Conservation (phyloP, 2,329 filamentous ascomycete genomes). For the Claviceps citrina region DNA sequence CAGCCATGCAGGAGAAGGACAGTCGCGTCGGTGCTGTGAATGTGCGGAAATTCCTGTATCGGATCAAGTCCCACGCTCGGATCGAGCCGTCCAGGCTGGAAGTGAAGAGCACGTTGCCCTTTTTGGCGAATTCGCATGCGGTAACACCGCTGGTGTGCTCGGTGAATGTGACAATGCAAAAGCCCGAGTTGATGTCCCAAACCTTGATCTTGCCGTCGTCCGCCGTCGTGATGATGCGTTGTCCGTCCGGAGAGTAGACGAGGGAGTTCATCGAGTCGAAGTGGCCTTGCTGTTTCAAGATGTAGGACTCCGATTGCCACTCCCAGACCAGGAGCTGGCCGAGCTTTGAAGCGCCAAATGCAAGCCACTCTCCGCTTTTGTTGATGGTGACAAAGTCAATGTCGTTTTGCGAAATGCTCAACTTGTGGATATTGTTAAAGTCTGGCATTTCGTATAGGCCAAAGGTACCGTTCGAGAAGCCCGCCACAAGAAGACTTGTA, state of each 20-base stretch:
- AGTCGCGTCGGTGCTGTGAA: slow-evolving; percentile 87
- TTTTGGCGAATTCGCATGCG: slow-evolving; percentile 85
- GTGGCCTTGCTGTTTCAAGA: slow-evolving; percentile 94
- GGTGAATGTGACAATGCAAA: slow-evolving; percentile 95
- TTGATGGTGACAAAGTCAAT: slow-evolving; percentile 94
- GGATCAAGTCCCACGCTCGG: slow-evolving; percentile 86
- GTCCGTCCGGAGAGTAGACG: slow-evolving; percentile 84
- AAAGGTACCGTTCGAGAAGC: slow-evolving; percentile 90
- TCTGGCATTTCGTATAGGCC: slow-evolving; percentile 90
- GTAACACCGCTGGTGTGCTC: slow-evolving; percentile 93
- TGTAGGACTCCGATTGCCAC: slow-evolving; percentile 98
- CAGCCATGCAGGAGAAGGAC: slow-evolving; percentile 84
- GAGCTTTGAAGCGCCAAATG: slow-evolving; percentile 87
- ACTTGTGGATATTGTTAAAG: slow-evolving; percentile 85
- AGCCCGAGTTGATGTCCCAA: slow-evolving; percentile 92
- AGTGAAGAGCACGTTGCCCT: slow-evolving; percentile 90
- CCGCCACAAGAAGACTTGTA: slow-evolving; percentile 85
- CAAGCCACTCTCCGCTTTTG: slow-evolving; percentile 87
- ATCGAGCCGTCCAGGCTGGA: slow-evolving; percentile 88
- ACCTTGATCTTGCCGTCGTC: slow-evolving; percentile 98
- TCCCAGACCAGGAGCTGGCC: slow-evolving; percentile 98
- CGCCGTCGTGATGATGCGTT: slow-evolving; percentile 80
- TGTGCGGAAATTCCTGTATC: slow-evolving; percentile 92
- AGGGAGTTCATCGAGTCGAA: slow-evolving; percentile 91
- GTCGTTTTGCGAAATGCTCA: slow-evolving; percentile 88